Evolutionary conservation across 2,329 filamentous ascomycete species (phyloP).

Genomic region (Pseudogymnoascus sp.): DNA sequence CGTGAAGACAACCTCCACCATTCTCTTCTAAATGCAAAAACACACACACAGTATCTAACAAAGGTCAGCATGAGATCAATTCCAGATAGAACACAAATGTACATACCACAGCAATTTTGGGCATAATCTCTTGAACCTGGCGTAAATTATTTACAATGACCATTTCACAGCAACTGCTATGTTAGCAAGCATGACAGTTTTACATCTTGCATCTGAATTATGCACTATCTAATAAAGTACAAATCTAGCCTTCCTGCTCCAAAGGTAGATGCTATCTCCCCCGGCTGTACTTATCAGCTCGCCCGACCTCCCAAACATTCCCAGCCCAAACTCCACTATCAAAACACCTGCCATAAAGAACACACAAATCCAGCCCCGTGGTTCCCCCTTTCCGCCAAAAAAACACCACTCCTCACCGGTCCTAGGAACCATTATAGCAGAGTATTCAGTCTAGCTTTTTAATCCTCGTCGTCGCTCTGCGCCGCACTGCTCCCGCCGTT

Average conservation of each 20-base stretch:
- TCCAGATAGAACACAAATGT: not conserved
- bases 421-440: constrained; percentile 5
- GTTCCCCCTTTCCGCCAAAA: not conserved
- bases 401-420: constrained; percentile 8
- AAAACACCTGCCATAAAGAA: constrained; percentile 8
- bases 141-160: not conserved
- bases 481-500: constrained; percentile 34
- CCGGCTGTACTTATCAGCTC: constrained; percentile 8
- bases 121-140: not conserved
- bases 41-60: not conserved
- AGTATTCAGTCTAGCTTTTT: constrained; percentile 9
- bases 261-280: constrained; percentile 7
- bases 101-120: not conserved
- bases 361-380: not conserved
- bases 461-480: constrained; percentile 46
- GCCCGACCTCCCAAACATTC: not conserved
- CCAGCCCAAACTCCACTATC: not conserved
- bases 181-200: not conserved
- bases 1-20: not conserved
- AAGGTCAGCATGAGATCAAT: not conserved
- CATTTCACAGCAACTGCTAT: not conserved
- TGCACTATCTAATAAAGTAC: constrained; percentile 26
- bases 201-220: constrained; percentile 7
- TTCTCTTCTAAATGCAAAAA: not conserved
- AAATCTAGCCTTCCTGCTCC: constrained; percentile 21